A percentile compares a stretch with the other conserved stretches of the same genome.
phyloP scores from a whole-genome alignment of 148 eudicot species.

The Camellia granthamiana region DNA sequence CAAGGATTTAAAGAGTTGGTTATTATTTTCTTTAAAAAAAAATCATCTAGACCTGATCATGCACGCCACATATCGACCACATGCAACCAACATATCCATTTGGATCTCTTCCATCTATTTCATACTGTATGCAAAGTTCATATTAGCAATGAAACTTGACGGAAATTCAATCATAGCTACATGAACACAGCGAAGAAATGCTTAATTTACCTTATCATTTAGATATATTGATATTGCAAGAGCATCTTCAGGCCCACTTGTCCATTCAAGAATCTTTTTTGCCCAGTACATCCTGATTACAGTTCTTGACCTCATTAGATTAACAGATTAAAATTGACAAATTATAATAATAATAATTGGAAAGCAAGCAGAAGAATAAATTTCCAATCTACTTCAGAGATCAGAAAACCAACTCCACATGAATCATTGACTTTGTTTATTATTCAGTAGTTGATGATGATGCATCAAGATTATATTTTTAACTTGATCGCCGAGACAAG shows the following conservation, averaged over 20 bases:
- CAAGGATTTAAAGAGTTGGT: neutral
- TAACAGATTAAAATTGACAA: constrained; percentile 2
- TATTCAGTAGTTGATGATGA: neutral
- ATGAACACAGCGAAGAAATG: constrained; percentile 3
- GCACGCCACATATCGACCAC: constrained; percentile 99
- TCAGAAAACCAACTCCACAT: neutral
- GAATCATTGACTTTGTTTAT: neutral
- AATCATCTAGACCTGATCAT: constrained; percentile 74
- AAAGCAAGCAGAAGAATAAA: neutral
- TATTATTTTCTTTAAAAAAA: neutral
- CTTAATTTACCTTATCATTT: constrained; percentile 70
- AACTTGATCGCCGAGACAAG: neutral
- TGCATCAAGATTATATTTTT: neutral
- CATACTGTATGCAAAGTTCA: constrained; percentile 50
- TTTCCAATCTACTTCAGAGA: neutral
- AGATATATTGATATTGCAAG: constrained; percentile 79
- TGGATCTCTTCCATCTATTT: constrained; percentile 95
- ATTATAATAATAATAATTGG: neutral
- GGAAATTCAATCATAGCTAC: neutral
- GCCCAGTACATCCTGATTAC: constrained; percentile 97
- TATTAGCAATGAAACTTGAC: constrained; percentile 1
- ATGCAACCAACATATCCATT: constrained; percentile 98
- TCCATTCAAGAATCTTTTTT: constrained; percentile 98
- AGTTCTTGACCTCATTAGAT: neutral
- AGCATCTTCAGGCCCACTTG: constrained; percentile 88